Evolutionary conservation across 257 asterid genomes (phyloP), one percentile per base, ranked within the genome.

Genomic region (Striga asiatica): DNA sequence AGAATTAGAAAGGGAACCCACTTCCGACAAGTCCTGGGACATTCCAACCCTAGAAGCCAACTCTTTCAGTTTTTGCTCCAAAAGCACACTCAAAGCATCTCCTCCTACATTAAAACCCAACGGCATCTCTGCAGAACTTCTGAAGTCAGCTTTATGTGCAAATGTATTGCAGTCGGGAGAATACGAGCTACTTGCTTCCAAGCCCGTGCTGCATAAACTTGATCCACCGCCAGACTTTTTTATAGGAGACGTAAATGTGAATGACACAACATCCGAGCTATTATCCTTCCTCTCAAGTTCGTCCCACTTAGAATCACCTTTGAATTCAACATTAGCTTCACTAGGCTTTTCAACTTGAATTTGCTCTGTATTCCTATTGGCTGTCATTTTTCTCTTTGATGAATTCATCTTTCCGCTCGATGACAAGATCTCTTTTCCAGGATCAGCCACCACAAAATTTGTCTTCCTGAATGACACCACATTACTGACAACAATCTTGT

Each of bases 181-280:
- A 39, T 65, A 46, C 20, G 70, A 66, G 49, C 59, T 66, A 48
- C 56, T 27, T 2, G 32, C 65, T 50, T 74, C 86, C 65, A 42
- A 61, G 60, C 31, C 49, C 29, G 58, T 74, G 39, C 72, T 71
- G 32, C 74, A 62, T 43, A 79, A 71, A 54, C 48, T 68, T 24
- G 76, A 62, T 19, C 74, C 78, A 60, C 75, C 59, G 38, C 73
- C 68, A 11, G 86, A 53, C 62, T 80, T 92, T 64, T 92, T 88
- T 3, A 92, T 82, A 17, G 99, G 99, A 48, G 99, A 92, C 48
- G 89, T 80, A 68, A 92, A 92, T 61, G 99, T 92, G 76, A 92
- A 92, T 23, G 99, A 92, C 53, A 92, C 95, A 4, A 92, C 89
- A 70, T 92, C 97, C 60, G 56, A 65, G 64, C 82, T 68, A 69